Base-by-base conservation (phyloP, 2,329 filamentous ascomycete species). In the Xylariaceae sp. region DNA sequence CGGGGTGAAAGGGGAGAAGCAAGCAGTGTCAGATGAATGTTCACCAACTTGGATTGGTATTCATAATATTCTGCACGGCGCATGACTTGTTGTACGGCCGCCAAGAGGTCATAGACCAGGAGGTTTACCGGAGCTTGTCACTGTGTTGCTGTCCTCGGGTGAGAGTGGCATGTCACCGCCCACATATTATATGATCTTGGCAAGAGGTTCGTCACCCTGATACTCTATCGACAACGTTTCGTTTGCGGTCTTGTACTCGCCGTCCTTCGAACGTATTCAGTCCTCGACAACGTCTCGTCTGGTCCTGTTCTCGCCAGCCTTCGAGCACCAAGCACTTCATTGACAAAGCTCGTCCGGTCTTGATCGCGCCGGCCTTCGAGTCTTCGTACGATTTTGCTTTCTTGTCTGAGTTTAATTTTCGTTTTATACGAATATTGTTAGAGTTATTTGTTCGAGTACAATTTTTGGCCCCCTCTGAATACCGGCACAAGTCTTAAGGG, bases 51-150 rank as follows among this genome's bases (percentile, higher is more conserved):
- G 27, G 42, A 29, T 46, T 37, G n/a, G 41, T 23, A 44, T 30
- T 26, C 11, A 27, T 43, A 33, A 46, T 52, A 49, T 59, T 49
- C 59, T 58, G 59, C 47, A 46, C 29, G 61, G 63, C 59, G 58
- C 15, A 60, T 59, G 53, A 37, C 48, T 29, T 24, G 50, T 45
- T 63, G 56, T 64, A 57, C 59, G 62, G 24, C 49, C 11, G 30
- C 60, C 46, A 37, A 64, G 54, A 27, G 61, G 50, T 60, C 58
- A 5, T 57, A 55, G 59, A 54, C 44, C 60, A 55, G 56, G 52
- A 58, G 53, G 56, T 35, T 55, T 60, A 45, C 60, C 54, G 61
- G 60, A 55, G 43, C 50, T 37, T 21, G 33, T 26, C 49, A 42
- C 54, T 50, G 55, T 57, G 50, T 39, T 36, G 30, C 18, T 36